Evolutionary conservation across 176 grass and related monocot genomes (phyloP).

Genomic region (Leersia perrieri): DNA sequence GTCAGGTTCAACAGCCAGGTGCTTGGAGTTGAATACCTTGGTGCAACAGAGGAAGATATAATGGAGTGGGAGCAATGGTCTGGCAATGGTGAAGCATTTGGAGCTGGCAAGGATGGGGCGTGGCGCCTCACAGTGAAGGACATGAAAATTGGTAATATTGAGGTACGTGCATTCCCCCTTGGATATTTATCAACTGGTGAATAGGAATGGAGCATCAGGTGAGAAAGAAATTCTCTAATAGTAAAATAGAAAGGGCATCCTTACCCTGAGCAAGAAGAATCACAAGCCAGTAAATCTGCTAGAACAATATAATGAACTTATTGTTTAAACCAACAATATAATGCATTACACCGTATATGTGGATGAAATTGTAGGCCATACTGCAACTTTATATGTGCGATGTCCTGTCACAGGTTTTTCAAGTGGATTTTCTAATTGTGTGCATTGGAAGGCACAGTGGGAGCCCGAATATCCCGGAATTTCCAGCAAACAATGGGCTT

Average conservation of each 20-base stretch:
- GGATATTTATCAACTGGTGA: background rate
- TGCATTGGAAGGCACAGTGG: slow-evolving; percentile 86
- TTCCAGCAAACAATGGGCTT: slow-evolving; percentile 47
- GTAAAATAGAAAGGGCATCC: background rate
- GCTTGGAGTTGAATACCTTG: slow-evolving; percentile 68
- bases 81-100: slow-evolving; percentile 65
- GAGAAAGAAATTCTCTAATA: background rate
- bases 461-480: slow-evolving; percentile 66
- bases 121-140: slow-evolving; percentile 71
- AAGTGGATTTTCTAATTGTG: slow-evolving; percentile 78
- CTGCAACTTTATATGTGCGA: background rate
- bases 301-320: background rate
- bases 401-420: slow-evolving; percentile 35
- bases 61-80: slow-evolving; percentile 68
- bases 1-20: slow-evolving; percentile 76
- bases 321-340: no score
- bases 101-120: slow-evolving; percentile 28
- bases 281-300: background rate
- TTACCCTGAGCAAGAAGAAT: background rate
- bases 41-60: slow-evolving; percentile 55
- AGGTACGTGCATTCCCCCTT: slow-evolving; percentile 37
- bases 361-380: background rate
- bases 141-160: slow-evolving; percentile 33
- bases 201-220: background rate
- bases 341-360: background rate